Conservation (phyloP, 108 stramenopile species). For the Nannochloropsis oceanica region DNA sequence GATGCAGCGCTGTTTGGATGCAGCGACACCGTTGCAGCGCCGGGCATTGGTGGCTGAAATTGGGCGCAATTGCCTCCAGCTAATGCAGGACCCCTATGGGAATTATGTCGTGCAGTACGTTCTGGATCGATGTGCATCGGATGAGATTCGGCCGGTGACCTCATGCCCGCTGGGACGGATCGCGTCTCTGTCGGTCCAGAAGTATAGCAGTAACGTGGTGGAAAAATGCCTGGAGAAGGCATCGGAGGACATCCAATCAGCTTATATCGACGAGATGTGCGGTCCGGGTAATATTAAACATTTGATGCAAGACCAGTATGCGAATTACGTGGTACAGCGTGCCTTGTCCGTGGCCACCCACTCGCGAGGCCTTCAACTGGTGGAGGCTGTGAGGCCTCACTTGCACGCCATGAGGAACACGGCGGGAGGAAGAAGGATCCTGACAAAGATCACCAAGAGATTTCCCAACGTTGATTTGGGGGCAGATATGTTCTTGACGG, state of each 20-base stretch:
- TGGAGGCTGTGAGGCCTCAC: conserved; percentile 84
- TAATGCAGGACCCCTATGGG: conserved; percentile 82
- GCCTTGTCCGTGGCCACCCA: conserved; percentile 77
- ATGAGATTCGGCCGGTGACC: conserved; percentile 63
- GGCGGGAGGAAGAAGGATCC: conserved; percentile 76
- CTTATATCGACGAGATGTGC: conserved; percentile 67
- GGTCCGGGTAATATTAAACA: conserved; percentile 59
- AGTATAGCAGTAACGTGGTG: conserved; percentile 94
- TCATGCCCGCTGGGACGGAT: conserved; percentile 59
- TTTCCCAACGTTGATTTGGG: conserved; percentile 61
- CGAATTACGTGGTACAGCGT: conserved; percentile 89
- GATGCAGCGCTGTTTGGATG: conserved; percentile 88
- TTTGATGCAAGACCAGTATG: conserved; percentile 88
- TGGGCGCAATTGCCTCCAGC: neutral
- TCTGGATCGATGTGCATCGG: conserved; percentile 70
- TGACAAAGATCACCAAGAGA: conserved; percentile 76
- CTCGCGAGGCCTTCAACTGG: conserved; percentile 67
- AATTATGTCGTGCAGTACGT: conserved; percentile 97
- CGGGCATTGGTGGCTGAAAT: conserved; percentile 51
- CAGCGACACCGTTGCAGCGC: conserved; percentile 62
- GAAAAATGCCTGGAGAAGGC: conserved; percentile 91
- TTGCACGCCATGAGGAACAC: conserved; percentile 74
- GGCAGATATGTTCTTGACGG: neutral
- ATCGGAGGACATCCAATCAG: conserved; percentile 61
- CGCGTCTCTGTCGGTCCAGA: conserved; percentile 72